Conservation (phyloP, 2,329 filamentous ascomycete species). For the Huntiella savannae region DNA sequence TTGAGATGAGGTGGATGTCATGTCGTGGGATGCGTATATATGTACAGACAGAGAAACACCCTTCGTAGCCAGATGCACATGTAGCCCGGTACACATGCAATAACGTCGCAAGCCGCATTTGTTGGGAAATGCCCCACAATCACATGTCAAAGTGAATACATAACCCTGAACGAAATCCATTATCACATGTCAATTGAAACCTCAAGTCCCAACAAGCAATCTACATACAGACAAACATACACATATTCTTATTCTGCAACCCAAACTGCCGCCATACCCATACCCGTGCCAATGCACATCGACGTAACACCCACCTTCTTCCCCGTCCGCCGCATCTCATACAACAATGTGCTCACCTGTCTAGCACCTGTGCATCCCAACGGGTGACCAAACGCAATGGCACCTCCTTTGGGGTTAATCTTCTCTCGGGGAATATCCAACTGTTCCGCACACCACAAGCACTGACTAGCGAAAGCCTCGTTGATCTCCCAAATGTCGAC, state of each 20-base stretch:
- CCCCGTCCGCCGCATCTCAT: conserved; percentile 68
- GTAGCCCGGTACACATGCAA: neutral
- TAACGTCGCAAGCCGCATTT: conserved; percentile 1
- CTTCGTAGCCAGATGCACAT: no score
- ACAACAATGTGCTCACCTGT: conserved; percentile 81
- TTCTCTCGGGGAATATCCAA: conserved; percentile 66
- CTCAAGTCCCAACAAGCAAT: neutral
- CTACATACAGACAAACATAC: neutral
- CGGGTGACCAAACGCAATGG: conserved; percentile 90
- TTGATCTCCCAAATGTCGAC: conserved; percentile 99
- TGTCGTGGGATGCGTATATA: no score
- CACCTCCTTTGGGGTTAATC: conserved; percentile 93
- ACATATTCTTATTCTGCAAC: conserved; percentile 53
- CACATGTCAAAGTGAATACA: conserved; percentile 6
- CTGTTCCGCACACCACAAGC: conserved; percentile 81
- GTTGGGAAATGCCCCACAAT: conserved; percentile 9
- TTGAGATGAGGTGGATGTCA: no score
- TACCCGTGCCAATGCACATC: conserved; percentile 93
- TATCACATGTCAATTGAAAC: neutral
- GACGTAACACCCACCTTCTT: conserved; percentile 79
- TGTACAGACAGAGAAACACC: no score
- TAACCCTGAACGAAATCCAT: neutral
- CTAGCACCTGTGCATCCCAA: conserved; percentile 85
- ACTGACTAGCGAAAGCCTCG: conserved; percentile 93
- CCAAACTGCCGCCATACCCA: conserved; percentile 97